These are phyloP conservation scores for Didymellaceae sp. DNA, from an alignment of 2,329 filamentous ascomycete species.

Conservation along the genomic window DNA sequence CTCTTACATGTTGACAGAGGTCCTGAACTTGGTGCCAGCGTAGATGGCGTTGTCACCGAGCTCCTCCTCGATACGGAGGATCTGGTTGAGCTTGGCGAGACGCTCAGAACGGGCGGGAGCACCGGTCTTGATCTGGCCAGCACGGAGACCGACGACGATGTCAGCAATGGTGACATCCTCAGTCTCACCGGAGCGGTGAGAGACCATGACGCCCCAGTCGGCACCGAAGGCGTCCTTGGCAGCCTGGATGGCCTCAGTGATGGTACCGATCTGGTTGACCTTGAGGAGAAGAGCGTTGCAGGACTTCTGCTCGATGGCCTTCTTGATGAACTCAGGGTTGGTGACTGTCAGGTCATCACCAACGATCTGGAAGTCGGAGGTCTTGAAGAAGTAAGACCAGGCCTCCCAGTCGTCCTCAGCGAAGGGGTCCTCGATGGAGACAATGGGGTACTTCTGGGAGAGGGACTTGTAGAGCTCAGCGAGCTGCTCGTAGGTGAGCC, in stretches of 20 bases:
- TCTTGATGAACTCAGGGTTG: constrained; percentile 99
- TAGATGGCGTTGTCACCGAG: constrained; percentile 84
- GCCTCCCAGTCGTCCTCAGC: constrained; percentile 99
- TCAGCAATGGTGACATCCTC: constrained; percentile 99
- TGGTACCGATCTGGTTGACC: constrained; percentile 99
- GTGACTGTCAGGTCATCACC: constrained; percentile 99
- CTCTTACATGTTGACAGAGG: constrained; percentile 73
- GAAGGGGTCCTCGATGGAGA: constrained; percentile 98
- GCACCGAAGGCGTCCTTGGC: constrained; percentile 96
- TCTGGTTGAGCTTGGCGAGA: constrained; percentile 99
- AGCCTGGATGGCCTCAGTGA: constrained; percentile 98
- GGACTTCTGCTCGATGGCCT: constrained; percentile 98
- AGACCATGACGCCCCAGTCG: constrained; percentile 99
- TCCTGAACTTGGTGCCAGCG: constrained; percentile 92
- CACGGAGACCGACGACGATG: constrained; percentile 93
- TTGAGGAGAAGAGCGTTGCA: constrained; percentile 98
- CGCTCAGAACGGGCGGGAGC: constrained; percentile 90
- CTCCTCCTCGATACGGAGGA: constrained; percentile 99
- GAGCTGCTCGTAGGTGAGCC: constrained; percentile 98
- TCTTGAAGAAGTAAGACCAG: constrained; percentile 99
- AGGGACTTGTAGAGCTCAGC: constrained; percentile 89
- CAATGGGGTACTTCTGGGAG: constrained; percentile 94
- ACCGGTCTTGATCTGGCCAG: constrained; percentile 79
- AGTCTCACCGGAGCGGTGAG: constrained; percentile 98
- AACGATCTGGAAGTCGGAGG: constrained; percentile 96